These are phyloP conservation scores for Stellera chamaejasme DNA, from an alignment of 345 rosid species.

Conservation along the genomic window DNA sequence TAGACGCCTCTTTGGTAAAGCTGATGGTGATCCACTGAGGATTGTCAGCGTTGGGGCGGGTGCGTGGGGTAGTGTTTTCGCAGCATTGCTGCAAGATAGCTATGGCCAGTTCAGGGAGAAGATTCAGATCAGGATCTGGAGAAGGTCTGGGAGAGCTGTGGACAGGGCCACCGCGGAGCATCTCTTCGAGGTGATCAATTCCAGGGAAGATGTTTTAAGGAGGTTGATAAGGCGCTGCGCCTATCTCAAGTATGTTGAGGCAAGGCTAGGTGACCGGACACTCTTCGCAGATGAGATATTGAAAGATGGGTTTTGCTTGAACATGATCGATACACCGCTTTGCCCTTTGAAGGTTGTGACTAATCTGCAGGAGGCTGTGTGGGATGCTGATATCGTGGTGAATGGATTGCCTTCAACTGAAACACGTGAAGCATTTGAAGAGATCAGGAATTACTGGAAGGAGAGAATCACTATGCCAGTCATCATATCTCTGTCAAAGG, in stretches of 20 bases:
- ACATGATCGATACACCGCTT: slow-evolving; percentile 75
- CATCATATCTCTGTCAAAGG: slow-evolving; percentile 69
- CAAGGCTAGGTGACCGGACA: slow-evolving; percentile 67
- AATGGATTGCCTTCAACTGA: slow-evolving; percentile 82
- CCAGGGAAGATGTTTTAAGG: slow-evolving; percentile 65
- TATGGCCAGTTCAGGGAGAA: slow-evolving; percentile 64
- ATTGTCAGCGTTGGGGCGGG: slow-evolving; percentile 81
- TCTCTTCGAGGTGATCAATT: slow-evolving; percentile 75
- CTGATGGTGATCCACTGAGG: slow-evolving; percentile 59
- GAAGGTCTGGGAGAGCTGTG: slow-evolving; percentile 60
- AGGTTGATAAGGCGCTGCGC: slow-evolving; percentile 77
- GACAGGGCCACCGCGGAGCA: slow-evolving; percentile 69
- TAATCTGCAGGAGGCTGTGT: slow-evolving; percentile 73
- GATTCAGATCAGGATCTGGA: slow-evolving; percentile 70
- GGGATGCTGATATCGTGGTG: slow-evolving; percentile 79
- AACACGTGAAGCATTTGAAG: slow-evolving; percentile 55
- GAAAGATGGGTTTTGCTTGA: slow-evolving; percentile 82
- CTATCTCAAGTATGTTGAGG: slow-evolving; percentile 75
- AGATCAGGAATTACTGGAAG: slow-evolving; percentile 62
- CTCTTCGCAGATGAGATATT: slow-evolving; percentile 67
- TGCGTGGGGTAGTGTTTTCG: slow-evolving; percentile 88
- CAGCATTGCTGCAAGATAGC: slow-evolving; percentile 64
- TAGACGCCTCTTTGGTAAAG: slow-evolving; percentile 41
- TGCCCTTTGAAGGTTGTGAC: slow-evolving; percentile 81
- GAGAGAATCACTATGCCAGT: slow-evolving; percentile 62